phyloP scores from a whole-genome alignment of 805 yeast species.

The Candida chauliodis region DNA sequence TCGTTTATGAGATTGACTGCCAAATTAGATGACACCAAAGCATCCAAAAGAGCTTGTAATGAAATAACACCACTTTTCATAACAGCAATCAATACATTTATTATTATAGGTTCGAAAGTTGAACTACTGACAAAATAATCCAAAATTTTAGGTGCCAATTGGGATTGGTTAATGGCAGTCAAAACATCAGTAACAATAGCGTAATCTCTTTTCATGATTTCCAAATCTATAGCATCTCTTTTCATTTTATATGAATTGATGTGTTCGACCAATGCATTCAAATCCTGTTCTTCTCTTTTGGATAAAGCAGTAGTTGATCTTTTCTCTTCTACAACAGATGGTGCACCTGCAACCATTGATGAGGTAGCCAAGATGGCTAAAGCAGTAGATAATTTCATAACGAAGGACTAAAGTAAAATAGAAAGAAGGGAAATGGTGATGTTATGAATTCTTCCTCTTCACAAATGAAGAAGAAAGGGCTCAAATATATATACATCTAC shows the following conservation, averaged over 20 bases:
- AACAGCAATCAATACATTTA: constrained; percentile 22
- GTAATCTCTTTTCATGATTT: constrained; percentile 34
- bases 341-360: constrained; percentile 32
- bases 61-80: constrained; percentile 31
- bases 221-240: constrained; percentile 25
- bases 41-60: constrained; percentile 29
- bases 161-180: constrained; percentile 32
- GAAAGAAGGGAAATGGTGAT: neutral
- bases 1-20: constrained; percentile 31
- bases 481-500: neutral
- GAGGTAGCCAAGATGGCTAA: constrained; percentile 25
- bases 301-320: constrained; percentile 2
- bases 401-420: constrained; percentile 3
- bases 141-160: constrained; percentile 33
- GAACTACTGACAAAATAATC: constrained; percentile 28
- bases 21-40: constrained; percentile 36
- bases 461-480: too few relatives aligned
- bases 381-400: constrained; percentile 32
- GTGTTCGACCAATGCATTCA: constrained; percentile 20
- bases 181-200: constrained; percentile 38
- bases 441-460: too few relatives aligned
- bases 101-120: constrained; percentile 21
- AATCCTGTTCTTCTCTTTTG: constrained; percentile 13
- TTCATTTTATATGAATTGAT: constrained; percentile 23
- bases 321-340: constrained; percentile 16